phyloP scores from a whole-genome alignment of 1,139 yeast species.

The Pichia sp. region DNA sequence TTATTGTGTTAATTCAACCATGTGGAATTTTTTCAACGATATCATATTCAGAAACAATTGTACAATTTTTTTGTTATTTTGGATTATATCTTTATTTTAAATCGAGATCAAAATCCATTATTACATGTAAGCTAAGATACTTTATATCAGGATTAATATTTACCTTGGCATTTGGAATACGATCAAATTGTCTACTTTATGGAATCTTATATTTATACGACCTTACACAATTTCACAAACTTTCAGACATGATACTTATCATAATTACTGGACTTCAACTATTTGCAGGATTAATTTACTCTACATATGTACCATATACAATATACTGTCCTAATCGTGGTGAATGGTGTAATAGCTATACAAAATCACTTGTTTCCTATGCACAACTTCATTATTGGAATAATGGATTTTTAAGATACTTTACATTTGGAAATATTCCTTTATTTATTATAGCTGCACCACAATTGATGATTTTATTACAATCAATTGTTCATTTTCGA shows the following conservation, averaged over 20 bases:
- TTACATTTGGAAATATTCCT: conserved; percentile 77
- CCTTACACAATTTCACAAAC: conserved; percentile 21
- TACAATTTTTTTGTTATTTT: conserved; percentile 57
- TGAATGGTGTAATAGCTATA: conserved; percentile 60
- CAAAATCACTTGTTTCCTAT: conserved; percentile 57
- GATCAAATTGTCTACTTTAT: conserved; percentile 72
- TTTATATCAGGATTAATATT: conserved; percentile 54
- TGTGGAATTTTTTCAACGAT: conserved; percentile 76
- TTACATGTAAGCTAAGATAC: conserved; percentile 28
- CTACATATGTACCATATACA: conserved; percentile 49
- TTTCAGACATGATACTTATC: conserved; percentile 1
- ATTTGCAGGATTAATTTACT: conserved; percentile 39
- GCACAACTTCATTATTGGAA: conserved; percentile 84
- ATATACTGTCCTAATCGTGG: conserved; percentile 66
- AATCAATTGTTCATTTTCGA: conserved; percentile 18
- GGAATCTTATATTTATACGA: conserved; percentile 67
- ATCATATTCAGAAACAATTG: conserved; percentile 72
- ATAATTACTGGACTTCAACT: conserved; percentile 49
- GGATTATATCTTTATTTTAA: conserved; percentile 51
- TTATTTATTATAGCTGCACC: conserved; percentile 80
- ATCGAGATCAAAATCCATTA: conserved; percentile 26
- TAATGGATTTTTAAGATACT: conserved; percentile 71
- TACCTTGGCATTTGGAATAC: conserved; percentile 51
- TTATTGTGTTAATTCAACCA: conserved; percentile 58
- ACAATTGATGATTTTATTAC: conserved; percentile 39